Base-by-base conservation (phyloP, 2,329 filamentous ascomycete genomes). In the Triangularia verruculosa region DNA sequence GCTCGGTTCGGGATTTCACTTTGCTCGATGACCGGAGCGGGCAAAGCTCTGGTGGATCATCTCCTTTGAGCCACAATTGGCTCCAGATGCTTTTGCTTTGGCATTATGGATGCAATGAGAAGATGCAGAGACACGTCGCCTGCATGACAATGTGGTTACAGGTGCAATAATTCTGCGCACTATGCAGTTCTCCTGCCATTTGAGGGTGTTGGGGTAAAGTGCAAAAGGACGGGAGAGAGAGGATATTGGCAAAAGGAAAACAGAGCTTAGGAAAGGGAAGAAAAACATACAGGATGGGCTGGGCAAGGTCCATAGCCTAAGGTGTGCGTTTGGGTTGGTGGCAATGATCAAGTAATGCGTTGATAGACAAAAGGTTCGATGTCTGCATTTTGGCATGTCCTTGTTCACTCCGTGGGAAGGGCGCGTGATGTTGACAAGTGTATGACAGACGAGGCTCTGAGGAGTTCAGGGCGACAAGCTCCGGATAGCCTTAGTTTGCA, bases 1-100 rank as follows among this genome's bases (percentile, higher is more conserved):
- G n/a, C 66, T 70, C 30, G 24, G 58, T 4, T 54, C 57, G 2
- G 69, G 67, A 9, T 69, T 63, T 53, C 66, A 71, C 53, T 71
- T 71, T 57, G 59, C 55, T 17, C 54, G 22, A 8, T 62, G 11
- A 34, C 17, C 15, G 13, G 25, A 15, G 30, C 7, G 24, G 12
- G 15, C 22, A 17, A 4, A 6, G 12, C 3, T n/a, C n/a, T 2
- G 2, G 22, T 8, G 51, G 51, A 54, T 27, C 51, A 54, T 24
- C 64, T 53, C 60, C 64, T 53, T 58, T 47, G 25, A 52, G n/a
- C 13, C 6, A 43, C 24, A 17, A 59, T 59, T 59, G 57, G 25
- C 39, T 32, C 25, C 3, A 57, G 17, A n/a, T 24, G 7, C 13
- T 12, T 32, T 9, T n/a, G 1, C 15, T 59, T 6, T 59, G 57